A percentile compares a stretch with the other conserved stretches of the same genome.
Evolutionary conservation across 139 green algal genomes (phyloP).

Genomic region (Volvox reticuliferus): DNA sequence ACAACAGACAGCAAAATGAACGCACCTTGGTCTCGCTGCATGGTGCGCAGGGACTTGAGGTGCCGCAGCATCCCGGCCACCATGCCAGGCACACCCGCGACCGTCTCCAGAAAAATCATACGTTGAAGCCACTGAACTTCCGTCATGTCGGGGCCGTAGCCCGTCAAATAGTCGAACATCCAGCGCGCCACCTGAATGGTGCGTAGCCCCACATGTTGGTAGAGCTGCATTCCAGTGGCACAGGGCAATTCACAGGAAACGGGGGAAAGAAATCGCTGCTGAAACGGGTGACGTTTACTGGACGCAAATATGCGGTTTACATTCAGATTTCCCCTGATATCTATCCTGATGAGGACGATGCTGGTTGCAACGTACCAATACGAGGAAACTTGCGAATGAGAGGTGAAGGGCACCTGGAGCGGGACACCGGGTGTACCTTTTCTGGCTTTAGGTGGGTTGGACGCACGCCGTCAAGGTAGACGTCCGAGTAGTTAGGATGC

Average conservation of each 20-base stretch:
- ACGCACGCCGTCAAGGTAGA: conserved; percentile 74
- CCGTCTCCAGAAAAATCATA: conserved; percentile 94
- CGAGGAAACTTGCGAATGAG: too few relatives aligned
- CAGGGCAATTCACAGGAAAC: not conserved
- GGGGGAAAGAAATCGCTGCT: too few relatives aligned
- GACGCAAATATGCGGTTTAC: too few relatives aligned
- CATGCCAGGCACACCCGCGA: conserved; percentile 94
- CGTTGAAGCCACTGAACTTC: conserved; percentile 71
- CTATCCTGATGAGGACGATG: too few relatives aligned
- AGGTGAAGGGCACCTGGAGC: too few relatives aligned
- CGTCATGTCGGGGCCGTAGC: conserved; percentile 79
- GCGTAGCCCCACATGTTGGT: conserved; percentile 55
- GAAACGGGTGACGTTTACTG: too few relatives aligned
- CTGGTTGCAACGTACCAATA: too few relatives aligned
- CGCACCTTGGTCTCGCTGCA: conserved; percentile 85
- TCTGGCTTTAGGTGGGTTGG: conserved; percentile 68
- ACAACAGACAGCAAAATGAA: too few relatives aligned
- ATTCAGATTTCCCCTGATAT: too few relatives aligned
- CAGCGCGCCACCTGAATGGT: conserved; percentile 56
- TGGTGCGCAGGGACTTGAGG: conserved; percentile 84
- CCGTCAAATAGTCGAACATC: conserved; percentile 80
- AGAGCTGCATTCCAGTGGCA: conserved; percentile 44
- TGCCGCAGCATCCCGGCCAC: conserved; percentile 94
- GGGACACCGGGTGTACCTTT: conserved; percentile 38
- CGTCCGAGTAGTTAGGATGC: conserved; percentile 65